Evolutionary conservation across 2,329 filamentous ascomycete species (phyloP).

Genomic region (Fusarium sp.): DNA sequence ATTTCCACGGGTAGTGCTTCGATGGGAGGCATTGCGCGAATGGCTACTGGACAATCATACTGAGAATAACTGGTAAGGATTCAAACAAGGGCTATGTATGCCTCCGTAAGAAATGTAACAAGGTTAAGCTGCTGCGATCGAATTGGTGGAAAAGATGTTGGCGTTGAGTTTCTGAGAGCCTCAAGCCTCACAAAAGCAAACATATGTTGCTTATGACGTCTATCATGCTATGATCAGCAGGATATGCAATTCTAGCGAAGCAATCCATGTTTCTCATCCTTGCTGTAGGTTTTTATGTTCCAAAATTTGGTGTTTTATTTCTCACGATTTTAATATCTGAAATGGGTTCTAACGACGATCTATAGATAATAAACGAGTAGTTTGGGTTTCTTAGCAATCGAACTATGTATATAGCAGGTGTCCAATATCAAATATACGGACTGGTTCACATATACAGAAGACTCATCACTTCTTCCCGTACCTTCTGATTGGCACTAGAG

Average conservation of each 20-base stretch:
- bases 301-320: not conserved
- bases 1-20: constrained; percentile 5
- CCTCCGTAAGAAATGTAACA: not conserved
- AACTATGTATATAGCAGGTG: too few relatives aligned
- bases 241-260: not conserved
- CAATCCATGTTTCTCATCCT: not conserved
- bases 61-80: not conserved
- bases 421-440: not conserved
- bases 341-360: too few relatives aligned
- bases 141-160: not conserved
- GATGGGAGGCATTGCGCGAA: not conserved
- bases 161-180: not conserved
- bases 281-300: not conserved
- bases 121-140: not conserved
- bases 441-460: not conserved
- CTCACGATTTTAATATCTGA: not conserved
- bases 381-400: too few relatives aligned
- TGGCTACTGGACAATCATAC: not conserved
- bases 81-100: not conserved
- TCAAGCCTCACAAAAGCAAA: not conserved
- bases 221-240: not conserved
- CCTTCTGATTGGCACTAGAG: not conserved
- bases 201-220: not conserved
- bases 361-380: too few relatives aligned
- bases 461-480: not conserved